phyloP scores from a whole-genome alignment of 1,139 yeast species.

The Sugiyamaella sp. region DNA sequence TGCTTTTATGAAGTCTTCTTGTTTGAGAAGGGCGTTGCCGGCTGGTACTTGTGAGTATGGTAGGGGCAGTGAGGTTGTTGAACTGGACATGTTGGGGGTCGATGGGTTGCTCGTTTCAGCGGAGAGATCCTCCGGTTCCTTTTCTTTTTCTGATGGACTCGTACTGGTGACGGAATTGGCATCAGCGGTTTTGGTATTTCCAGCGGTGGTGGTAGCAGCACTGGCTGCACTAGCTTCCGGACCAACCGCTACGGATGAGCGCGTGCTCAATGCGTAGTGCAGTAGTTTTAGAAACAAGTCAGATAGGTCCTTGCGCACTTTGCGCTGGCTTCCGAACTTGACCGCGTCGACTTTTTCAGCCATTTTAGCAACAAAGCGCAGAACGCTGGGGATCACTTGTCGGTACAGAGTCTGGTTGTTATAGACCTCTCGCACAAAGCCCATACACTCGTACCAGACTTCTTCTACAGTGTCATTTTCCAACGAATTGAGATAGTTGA shows the following conservation, averaged over 20 bases:
- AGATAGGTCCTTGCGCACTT: constrained; percentile 63
- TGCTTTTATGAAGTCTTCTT: constrained; percentile 47
- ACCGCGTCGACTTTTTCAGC: constrained; percentile 59
- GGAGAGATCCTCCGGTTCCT: constrained; percentile 16
- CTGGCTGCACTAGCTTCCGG: too few relatives aligned
- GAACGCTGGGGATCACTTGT: constrained; percentile 53
- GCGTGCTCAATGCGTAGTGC: constrained; percentile 45
- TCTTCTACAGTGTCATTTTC: constrained; percentile 80
- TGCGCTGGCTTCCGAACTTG: constrained; percentile 63
- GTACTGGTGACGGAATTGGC: not conserved
- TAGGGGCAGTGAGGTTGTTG: constrained; percentile 19
- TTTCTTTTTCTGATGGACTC: constrained; percentile 20
- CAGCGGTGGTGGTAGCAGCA: constrained; percentile 22
- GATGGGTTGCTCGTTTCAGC: constrained; percentile 6
- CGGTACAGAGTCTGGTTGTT: constrained; percentile 55
- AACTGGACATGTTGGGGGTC: constrained; percentile 15
- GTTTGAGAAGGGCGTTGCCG: constrained; percentile 21
- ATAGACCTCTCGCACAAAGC: constrained; percentile 61
- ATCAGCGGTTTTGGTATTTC: too few relatives aligned
- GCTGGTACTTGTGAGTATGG: not conserved
- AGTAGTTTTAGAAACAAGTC: constrained; percentile 65
- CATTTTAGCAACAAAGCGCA: constrained; percentile 55
- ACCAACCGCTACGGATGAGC: constrained; percentile 26
- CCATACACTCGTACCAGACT: constrained; percentile 60
- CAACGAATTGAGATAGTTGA: constrained; percentile 61